A percentile compares a stretch with the other conserved stretches of the same genome.
These are phyloP conservation scores for Xylariaceae sp. DNA, from an alignment of 2,329 filamentous ascomycete genomes.

Conservation along the genomic window DNA sequence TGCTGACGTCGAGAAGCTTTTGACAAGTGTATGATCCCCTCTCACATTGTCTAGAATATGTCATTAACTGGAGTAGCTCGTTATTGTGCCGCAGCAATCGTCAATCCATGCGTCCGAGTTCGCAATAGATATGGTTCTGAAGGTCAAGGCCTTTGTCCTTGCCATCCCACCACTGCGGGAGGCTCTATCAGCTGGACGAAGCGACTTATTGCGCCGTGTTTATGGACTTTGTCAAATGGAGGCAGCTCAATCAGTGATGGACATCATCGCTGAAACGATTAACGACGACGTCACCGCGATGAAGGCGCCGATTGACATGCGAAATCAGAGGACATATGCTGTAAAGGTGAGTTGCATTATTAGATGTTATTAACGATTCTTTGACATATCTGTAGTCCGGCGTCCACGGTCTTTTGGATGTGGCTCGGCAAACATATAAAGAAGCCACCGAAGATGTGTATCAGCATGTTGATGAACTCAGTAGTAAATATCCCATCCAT, in stretches of 20 bases:
- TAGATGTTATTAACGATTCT: not conserved
- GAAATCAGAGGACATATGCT: conserved; percentile 86
- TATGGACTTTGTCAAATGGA: conserved; percentile 62
- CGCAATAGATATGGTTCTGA: conserved; percentile 78
- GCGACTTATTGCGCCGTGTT: conserved; percentile 60
- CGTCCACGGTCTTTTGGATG: conserved; percentile 79
- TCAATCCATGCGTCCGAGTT: conserved; percentile 68
- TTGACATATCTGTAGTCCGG: conserved; percentile 51
- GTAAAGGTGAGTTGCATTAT: conserved; percentile 55
- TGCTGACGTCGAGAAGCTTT: conserved; percentile 70
- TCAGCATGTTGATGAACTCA: conserved; percentile 62
- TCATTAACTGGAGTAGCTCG: conserved; percentile 49
- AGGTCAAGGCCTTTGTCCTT: conserved; percentile 75
- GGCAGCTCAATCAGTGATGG: conserved; percentile 54
- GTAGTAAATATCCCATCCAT: conserved; percentile 41
- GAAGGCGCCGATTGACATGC: conserved; percentile 72
- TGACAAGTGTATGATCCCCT: conserved; percentile 57
- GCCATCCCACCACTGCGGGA: conserved; percentile 62
- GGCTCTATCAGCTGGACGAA: conserved; percentile 59
- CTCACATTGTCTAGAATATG: not conserved
- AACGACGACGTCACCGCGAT: conserved; percentile 78
- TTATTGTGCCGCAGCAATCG: conserved; percentile 63
- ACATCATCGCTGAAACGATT: conserved; percentile 62
- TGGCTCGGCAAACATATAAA: conserved; percentile 83
- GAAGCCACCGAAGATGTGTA: conserved; percentile 76